Evolutionary conservation across 805 yeast genomes (phyloP).

Genomic region (Starmerella sp.): DNA sequence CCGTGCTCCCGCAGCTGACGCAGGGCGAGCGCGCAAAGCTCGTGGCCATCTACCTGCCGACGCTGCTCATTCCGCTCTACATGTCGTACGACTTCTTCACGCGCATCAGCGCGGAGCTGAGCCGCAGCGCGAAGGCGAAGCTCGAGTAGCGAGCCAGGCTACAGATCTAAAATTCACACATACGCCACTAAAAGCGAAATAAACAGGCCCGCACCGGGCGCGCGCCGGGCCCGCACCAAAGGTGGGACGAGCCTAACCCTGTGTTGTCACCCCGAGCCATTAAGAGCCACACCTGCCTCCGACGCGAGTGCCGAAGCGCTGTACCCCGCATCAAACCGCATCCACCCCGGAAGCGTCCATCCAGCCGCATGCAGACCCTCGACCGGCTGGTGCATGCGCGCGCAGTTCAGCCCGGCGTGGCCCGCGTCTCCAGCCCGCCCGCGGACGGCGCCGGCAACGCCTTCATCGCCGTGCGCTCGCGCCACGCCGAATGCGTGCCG

Average conservation of each 20-base stretch:
- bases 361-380: not conserved
- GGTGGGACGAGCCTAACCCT: conserved; percentile 4
- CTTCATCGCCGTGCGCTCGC: conserved; percentile 14
- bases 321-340: not conserved
- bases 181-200: no score
- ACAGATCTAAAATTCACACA: no score
- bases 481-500: conserved; percentile 7
- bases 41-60: conserved; percentile 53
- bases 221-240: not conserved
- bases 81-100: conserved; percentile 39
- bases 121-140: not conserved
- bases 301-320: conserved; percentile 1
- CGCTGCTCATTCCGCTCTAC: conserved; percentile 49
- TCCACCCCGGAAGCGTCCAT: not conserved
- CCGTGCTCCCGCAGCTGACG: conserved; percentile 31
- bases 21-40: conserved; percentile 35
- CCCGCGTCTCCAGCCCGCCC: not conserved
- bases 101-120: conserved; percentile 18
- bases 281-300: conserved; percentile 1
- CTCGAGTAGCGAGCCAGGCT: not conserved
- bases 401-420: conserved; percentile 3
- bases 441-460: not conserved
- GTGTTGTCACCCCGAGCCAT: not conserved
- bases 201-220: not conserved
- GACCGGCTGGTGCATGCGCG: not conserved